Base-by-base conservation (phyloP, 352 stramenopile genomes). In the Stramenopiles sp. region DNA sequence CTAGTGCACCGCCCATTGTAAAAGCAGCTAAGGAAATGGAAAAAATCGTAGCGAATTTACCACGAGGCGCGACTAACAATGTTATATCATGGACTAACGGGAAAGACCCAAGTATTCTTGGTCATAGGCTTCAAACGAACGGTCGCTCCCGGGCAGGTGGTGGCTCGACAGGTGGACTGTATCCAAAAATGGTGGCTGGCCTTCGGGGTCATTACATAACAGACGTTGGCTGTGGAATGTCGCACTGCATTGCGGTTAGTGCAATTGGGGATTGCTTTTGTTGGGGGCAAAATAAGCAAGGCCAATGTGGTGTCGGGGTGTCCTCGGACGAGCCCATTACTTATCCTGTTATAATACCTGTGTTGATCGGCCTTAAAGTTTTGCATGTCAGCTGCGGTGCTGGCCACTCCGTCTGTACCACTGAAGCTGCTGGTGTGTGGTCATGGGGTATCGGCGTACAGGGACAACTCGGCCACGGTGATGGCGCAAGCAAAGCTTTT, bases 271-370 rank as follows among this genome's bases (percentile, higher is more conserved):
- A 81, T 30, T 84, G 82, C 0, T 93, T 89, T 78, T 76, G 85
- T 0, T 94, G 90, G 90, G 90, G 90, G 7, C 93, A 93, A 80
- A 94, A 94, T 75, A 93, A 93, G 33, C 90, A 94, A 78, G 90
- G 90, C 0, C 90, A 94, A 81, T 93, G 89, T 30, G 90, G 90
- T 14, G 14, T 14, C 4, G 39, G 39, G 14, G 39, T 55, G 14
- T 55, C 39, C 4, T 55, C 39, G 39, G 39, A 55, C 14, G 39
- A 55, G 39, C 39, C 39, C 14, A 14, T 55, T 14, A 14, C 4
- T 55, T 14, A 4, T 14, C 39, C 39, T 4, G 39, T 55, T 14
- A 55, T 55, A 14, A 55, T 55, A 14, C 39, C 39, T 55, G 39
- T 55, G 4, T 55, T 55, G 14, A 55, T 55, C 14, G 39, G 39